Evolutionary conservation across 495 filamentous ascomycete genomes (phyloP), one percentile per base, ranked within the genome.

Genomic region (Daldinia vernicosa): DNA sequence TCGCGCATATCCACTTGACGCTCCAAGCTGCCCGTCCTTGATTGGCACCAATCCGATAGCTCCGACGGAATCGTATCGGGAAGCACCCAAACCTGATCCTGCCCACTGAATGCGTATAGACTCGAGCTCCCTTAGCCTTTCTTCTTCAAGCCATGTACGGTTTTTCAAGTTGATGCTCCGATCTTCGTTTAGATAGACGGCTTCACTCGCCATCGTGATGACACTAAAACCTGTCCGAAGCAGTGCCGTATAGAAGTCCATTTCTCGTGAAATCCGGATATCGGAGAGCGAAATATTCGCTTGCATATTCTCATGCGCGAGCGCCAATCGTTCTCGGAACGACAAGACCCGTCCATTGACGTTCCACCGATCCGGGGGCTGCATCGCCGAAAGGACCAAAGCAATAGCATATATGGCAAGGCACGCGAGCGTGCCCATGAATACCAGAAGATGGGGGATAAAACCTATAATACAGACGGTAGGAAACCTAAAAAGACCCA

Each of bases 381-480:
- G 90, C 43, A 95, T 77, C 1, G 92, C 90, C 0, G 93, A 93
- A 5, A 98, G 83, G 0, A 89, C 32, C 17, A 98, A 78, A 0
- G 95, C 94, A 5, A 97, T 65, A 1, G 74, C 77, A 74, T 98
- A 99, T 33, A 99, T 94, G 7, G 77, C 62, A 2, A 83, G 82
- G 75, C 95, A 98, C 12, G 88, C 78, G 15, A 87, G 54, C 37
- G 97, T 97, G 0, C 95, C 96, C 3, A 84, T 69, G 2, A 98
- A 77, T 24, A 98, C 90, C 15, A 97, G 81, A 1, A 98, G 79
- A 75, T 99, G 96, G 0, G 95, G 95, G 47, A 98, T 92, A 74
- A 98, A 97, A 1, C 95, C 94, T 45, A 99, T 89, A 52, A 98
- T 92, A 77, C 92, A 97, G 33, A 98, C 94, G 0, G 94, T 98